Base-by-base conservation (phyloP, 1,139 yeast species). In the Candida neerlandica region DNA sequence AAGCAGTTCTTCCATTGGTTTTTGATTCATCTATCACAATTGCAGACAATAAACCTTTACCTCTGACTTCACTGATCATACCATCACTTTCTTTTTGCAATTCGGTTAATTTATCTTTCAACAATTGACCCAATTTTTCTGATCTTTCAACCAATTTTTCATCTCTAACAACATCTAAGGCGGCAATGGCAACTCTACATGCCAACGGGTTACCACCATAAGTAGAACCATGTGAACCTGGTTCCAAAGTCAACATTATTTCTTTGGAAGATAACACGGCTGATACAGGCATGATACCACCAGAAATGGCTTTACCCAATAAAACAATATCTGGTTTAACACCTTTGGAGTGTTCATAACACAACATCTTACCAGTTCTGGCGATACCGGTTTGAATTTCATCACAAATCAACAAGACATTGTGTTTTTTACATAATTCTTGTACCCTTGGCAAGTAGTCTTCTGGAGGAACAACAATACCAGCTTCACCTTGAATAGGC, bases 401-500 rank as follows among this genome's bases (percentile, higher is more conserved):
- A 68, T 94, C 98, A 66, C 96, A 90, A 70, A 92, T 92, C 62
- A 92, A 80, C 64, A 92, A 77, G 27, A 89, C 91, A 62, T 92
- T 90, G 79, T 92, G 79, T 71, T 90, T 75, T 64, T 82, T 84
- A 76, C 97, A 91, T 55, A 92, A 78, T 51, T 73, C 83, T 59
- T 82, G 82, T 33, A 92, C 97, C 59, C 77, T 74, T 50, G 85
- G 71, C 58, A 92, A 81, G 74, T 92, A 92, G 62, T 82, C 96
- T 49, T 70, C 74, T 56, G 95, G 96, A 48, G 98, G 98, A 26
- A 92, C 97, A 35, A 92, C 96, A 58, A 92, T 92, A 61, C 98
- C 99, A 34, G 99, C 99, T 71, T 92, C 99, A 67, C 99, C 99
- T 71, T 92, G 99, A 63, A 92, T 92, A 55, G 98, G 98, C 73